Evolutionary conservation across 306 rosid species (phyloP), one percentile per base, ranked within the genome.

Genomic region (Dryas drummondii): DNA sequence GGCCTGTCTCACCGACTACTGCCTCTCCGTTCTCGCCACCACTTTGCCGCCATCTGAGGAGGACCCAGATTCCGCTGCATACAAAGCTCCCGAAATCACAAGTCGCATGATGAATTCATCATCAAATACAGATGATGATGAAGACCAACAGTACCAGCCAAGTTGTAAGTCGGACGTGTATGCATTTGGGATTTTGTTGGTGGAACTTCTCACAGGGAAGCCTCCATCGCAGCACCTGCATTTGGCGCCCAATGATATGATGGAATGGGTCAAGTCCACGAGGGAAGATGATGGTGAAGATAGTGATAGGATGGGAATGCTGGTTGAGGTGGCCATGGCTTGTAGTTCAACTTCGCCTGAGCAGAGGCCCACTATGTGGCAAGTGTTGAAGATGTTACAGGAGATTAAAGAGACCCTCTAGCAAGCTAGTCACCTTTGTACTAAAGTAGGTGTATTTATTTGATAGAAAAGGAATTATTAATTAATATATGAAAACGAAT

Each of bases 351-450:
- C 82, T 42, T 91, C 96, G 15, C 91, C 93, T 0, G 98, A 93
- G 90, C 96, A 89, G 87, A 91, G 98, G 47, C 98, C 98, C 32
- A 88, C 93, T 17, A 89, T 91, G 98, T 89, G 98, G 97, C 93
- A 89, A 85, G 98, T 93, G 79, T 82, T 93, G 89, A 93, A 91
- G 88, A 91, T 89, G 97, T 84, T 93, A 66, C 98, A 89, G 71
- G 97, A 93, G 86, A 87, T 93, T 79, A 93, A 93, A 81, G 90
- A 89, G 91, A 80, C 62, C 86, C n/a, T 15, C 70, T 83, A 78
- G 72, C 50, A 45, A 59, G 19, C n/a, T 42, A 17, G 50, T 52
- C 12, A 41, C 15, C 45, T 7, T 7, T 42, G 52, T 15, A 64
- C 22, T 32, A n/a, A 64, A 44, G 27, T 71, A 45, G 46, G 19